Evolutionary conservation across 176 grass and related monocot genomes (phyloP), one percentile per base, ranked within the genome.

Genomic region (Oryza glumipatula): DNA sequence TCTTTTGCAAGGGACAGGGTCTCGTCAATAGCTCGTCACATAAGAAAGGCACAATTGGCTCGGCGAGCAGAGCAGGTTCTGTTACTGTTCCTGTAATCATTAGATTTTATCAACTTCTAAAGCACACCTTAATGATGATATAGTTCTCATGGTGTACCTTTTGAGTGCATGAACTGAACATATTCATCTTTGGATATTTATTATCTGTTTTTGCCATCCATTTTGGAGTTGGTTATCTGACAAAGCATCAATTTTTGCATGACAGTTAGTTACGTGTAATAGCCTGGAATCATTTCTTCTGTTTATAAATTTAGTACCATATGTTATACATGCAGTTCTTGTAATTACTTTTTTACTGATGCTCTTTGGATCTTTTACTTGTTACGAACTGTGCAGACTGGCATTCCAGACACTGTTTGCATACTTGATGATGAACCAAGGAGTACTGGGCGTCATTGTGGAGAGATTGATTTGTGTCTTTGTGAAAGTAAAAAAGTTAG

Each of bases 371-470:
- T 64, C 9, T 74, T 58, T 36, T 36, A 36, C 35, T 73, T 90
- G 76, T 45, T 78, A 70, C 76, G 19, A 80, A 87, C 44, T 88
- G 43, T 81, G 47, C 89, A 99, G 86, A 95, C 94, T 86, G 90
- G 90, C 65, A 94, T 96, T 67, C 75, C 76, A 76, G 96, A 90
- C 39, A 68, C 86, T 79, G 86, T 96, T 51, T 99, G 96, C 41
- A 89, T 96, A 84, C 93, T 99, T 79, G 96, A 99, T 89, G 96
- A 99, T 85, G 96, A 99, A 74, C 93, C 96, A 72, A 90, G 96
- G 72, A 87, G 82, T 85, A 76, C 88, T 4, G 93, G 93, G 9
- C 85, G 88, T 60, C 91, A 96, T 76, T 99, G 96, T 91, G 96
- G 96, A 82, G 85, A 92, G 80, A 86, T 99, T 75, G 89, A 96